Evolutionary conservation across 345 rosid species (phyloP), one percentile per base, ranked within the genome.

Genomic region (Citrus maxima): DNA sequence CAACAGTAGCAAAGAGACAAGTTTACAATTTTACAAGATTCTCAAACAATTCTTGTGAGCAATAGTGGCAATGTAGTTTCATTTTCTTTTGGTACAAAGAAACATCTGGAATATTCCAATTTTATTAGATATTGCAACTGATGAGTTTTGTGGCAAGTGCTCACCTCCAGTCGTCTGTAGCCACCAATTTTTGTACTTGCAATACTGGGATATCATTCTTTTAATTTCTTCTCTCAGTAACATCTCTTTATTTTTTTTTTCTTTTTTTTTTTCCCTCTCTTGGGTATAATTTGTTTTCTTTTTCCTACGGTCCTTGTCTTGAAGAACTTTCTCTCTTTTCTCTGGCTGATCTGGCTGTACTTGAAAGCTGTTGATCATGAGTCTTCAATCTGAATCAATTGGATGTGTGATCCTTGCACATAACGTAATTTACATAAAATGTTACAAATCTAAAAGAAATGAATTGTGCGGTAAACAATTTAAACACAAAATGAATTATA

Each of bases 51-150:
- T 63, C 40, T 46, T 10, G 55, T 18, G 54, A n/a, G 51, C 55
- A 73, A 24, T 38, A 60, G 27, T 37, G 77, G n/a, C 46, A 28
- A 8, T 61, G 32, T 8, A 38, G 60, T 54, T 27, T 51, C 34
- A 7, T 64, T 51, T 49, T 65, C 55, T 30, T 22, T 65, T 75
- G 10, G 60, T 51, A 65, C 24, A 65, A 42, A 30, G 71, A 75
- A 51, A 35, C 49, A 34, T 76, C 10, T 34, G 63, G 46, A 75
- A 75, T 40, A 62, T 74, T 61, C 69, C 37, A 42, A 70, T 19
- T 7, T 18, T 1, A 46, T 46, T 13, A 13, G 14, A 12, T 46
- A 13, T 3, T 46, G 51, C 51, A 13, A 46, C 51, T 46, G 51
- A 0, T 13, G 51, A 40, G 19, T 10, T 40, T 40, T 40, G 55